Conservation (phyloP, 2,329 filamentous ascomycete species). For the Cytospora paraplurivora region DNA sequence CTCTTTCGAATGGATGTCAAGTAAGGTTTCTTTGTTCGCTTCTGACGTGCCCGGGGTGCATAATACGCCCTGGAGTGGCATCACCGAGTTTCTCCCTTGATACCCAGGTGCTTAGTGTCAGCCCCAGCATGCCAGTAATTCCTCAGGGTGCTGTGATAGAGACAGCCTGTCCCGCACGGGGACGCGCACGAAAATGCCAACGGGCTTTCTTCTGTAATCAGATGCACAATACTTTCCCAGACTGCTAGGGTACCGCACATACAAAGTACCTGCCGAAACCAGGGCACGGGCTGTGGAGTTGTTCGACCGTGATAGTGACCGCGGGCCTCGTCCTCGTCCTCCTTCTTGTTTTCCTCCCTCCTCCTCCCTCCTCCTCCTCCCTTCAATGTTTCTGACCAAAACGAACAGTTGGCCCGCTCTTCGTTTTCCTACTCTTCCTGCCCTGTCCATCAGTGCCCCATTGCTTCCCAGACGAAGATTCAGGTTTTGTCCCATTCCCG, state of each 20-base stretch:
- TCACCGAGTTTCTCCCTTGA: slow-evolving; percentile 20
- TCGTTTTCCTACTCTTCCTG: slow-evolving; percentile 16
- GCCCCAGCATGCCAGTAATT: slow-evolving; percentile 23
- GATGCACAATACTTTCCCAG: slow-evolving; percentile 5
- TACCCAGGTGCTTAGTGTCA: slow-evolving; percentile 19
- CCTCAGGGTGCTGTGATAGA: slow-evolving; percentile 11
- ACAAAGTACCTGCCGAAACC: not conserved
- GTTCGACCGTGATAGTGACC: not conserved
- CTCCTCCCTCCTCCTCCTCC: slow-evolving; percentile 4
- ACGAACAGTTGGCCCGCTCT: slow-evolving; percentile 3
- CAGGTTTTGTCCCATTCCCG: not conserved
- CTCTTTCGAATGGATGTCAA: not conserved
- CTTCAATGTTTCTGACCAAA: slow-evolving; percentile 18
- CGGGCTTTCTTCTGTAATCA: slow-evolving; percentile 10
- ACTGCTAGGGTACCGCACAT: not conserved
- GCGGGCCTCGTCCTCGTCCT: slow-evolving; percentile 3
- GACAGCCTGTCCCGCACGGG: slow-evolving; percentile 15
- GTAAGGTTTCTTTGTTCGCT: not conserved
- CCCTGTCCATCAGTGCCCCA: not conserved
- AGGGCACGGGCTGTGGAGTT: not conserved
- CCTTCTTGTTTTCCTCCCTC: slow-evolving; percentile 8
- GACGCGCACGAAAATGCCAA: slow-evolving; percentile 23
- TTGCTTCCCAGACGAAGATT: slow-evolving; percentile 4
- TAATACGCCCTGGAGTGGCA: slow-evolving; percentile 5
- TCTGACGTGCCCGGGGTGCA: not conserved